These are phyloP conservation scores for Talaromyces islandicus DNA, from an alignment of 2,329 filamentous ascomycete genomes.

Conservation along the genomic window DNA sequence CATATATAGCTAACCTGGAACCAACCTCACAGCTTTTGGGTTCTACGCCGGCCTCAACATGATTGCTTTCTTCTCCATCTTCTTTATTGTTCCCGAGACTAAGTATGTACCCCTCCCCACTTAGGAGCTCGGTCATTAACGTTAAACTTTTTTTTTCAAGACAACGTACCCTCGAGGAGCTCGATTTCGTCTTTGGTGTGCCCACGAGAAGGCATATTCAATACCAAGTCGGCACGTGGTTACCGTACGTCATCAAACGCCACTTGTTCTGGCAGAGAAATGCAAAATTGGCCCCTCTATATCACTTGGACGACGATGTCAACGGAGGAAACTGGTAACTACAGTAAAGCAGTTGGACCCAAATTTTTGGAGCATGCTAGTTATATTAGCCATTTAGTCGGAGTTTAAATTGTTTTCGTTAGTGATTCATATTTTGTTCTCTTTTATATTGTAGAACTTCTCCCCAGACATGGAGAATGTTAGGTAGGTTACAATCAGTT, in stretches of 20 bases:
- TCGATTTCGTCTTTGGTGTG: conserved; percentile 49
- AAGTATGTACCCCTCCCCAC: conserved; percentile 28
- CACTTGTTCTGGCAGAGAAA: conserved; percentile 45
- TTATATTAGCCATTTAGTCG: neutral
- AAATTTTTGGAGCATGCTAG: neutral
- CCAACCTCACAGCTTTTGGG: conserved; percentile 20
- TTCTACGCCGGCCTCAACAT: conserved; percentile 55
- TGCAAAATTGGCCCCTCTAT: conserved; percentile 45
- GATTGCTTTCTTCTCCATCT: conserved; percentile 52
- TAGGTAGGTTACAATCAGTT: neutral
- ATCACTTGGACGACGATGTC: conserved; percentile 36
- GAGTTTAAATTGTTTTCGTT: neutral
- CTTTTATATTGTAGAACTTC: neutral
- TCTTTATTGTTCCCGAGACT: conserved; percentile 50
- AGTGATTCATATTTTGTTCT: neutral
- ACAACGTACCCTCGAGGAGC: conserved; percentile 47
- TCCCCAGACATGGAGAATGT: neutral
- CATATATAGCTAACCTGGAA: neutral
- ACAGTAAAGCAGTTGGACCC: neutral
- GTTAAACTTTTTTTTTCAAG: neutral
- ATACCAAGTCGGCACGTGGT: conserved; percentile 48
- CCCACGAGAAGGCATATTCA: conserved; percentile 48
- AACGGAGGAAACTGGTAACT: neutral
- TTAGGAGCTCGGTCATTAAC: neutral
- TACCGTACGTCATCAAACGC: conserved; percentile 56